Evolutionary conservation across 2,329 filamentous ascomycete genomes (phyloP).

Genomic region (Exutisphaerella laricina): DNA sequence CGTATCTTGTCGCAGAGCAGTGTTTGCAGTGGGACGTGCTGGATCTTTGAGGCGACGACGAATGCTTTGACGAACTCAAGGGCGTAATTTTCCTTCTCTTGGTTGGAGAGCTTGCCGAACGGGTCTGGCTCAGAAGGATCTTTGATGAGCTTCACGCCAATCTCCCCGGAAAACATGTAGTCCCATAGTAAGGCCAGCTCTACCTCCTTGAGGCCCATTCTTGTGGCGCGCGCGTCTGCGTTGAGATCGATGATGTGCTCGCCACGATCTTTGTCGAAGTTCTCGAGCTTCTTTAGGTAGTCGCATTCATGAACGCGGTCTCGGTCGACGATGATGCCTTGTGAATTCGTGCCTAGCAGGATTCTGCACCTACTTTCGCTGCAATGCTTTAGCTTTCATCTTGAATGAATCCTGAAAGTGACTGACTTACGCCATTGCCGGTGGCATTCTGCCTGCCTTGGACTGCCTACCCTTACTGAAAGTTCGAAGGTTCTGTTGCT

Average conservation of each 20-base stretch:
- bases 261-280: neutral
- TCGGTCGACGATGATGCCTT: conserved; percentile 1
- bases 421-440: conserved; percentile 2
- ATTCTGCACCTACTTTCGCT: conserved; percentile 5
- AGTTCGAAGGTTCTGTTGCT: neutral
- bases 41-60: conserved; percentile 15
- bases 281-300: conserved; percentile 4
- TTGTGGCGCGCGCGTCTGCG: conserved; percentile 4
- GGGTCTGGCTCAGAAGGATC: conserved; percentile 3
- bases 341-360: neutral
- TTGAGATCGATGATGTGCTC: conserved; percentile 9
- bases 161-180: conserved; percentile 10
- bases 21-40: conserved; percentile 15
- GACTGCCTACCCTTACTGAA: neutral
- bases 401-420: neutral
- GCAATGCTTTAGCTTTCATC: neutral
- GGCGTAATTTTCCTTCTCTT: conserved; percentile 10
- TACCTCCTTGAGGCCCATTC: neutral
- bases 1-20: conserved; percentile 17
- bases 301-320: conserved; percentile 2
- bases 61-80: conserved; percentile 14
- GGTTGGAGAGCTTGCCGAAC: neutral
- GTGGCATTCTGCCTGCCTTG: neutral
- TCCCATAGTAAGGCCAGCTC: conserved; percentile 6
- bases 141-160: conserved; percentile 12